Conservation (phyloP, 768 basidiomycete species). For the Galerina sulciceps region DNA sequence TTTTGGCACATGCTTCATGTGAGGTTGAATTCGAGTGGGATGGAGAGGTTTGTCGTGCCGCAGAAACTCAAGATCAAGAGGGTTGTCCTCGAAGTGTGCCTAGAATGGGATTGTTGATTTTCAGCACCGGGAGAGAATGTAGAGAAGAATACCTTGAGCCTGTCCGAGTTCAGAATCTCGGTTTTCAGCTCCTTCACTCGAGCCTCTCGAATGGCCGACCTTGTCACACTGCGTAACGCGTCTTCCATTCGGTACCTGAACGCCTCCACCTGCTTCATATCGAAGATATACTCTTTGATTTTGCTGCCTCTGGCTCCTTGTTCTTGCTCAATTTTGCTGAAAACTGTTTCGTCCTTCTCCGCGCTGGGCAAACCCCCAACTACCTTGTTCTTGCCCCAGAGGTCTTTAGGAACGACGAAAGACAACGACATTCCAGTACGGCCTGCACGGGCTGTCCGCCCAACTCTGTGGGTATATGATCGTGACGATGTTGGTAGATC, state of each 20-base stretch:
- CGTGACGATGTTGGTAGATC: conserved; percentile 89
- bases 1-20: conserved; percentile 95
- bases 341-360: conserved; percentile 75
- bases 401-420: conserved; percentile 73
- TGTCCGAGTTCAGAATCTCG: conserved; percentile 94
- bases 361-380: conserved; percentile 73
- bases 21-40: conserved; percentile 86
- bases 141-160: conserved; percentile 75
- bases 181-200: conserved; percentile 91
- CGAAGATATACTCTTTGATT: conserved; percentile 91
- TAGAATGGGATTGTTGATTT: conserved; percentile 32
- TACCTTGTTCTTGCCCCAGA: conserved; percentile 77
- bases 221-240: conserved; percentile 86
- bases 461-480: conserved; percentile 94
- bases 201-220: conserved; percentile 86
- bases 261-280: conserved; percentile 94
- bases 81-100: conserved; percentile 99
- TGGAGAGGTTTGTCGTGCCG: conserved; percentile 95
- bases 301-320: conserved; percentile 63
- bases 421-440: conserved; percentile 91
- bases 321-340: conserved; percentile 76
- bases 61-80: conserved; percentile 88
- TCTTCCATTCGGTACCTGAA: conserved; percentile 99
- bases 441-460: conserved; percentile 95
- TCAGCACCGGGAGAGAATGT: not conserved